phyloP scores from a whole-genome alignment of 192 early-diverging fungal genomes.

The Coemansia sp. region DNA sequence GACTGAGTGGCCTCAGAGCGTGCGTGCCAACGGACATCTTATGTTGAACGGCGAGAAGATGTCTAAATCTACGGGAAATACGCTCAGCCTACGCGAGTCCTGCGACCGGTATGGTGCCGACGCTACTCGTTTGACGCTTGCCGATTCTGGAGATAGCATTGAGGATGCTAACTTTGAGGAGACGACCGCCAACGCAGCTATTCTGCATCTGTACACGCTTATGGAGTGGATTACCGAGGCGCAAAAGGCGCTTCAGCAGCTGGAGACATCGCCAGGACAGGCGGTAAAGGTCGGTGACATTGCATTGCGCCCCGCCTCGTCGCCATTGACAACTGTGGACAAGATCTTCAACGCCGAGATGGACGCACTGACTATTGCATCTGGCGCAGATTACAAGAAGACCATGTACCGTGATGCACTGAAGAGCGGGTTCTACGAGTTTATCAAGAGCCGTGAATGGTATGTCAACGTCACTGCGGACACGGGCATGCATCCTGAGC shows the following conservation, averaged over 20 bases:
- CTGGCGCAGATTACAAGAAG: constrained; percentile 71
- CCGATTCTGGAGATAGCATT: constrained; percentile 93
- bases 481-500: constrained; percentile 81
- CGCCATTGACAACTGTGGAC: constrained; percentile 70
- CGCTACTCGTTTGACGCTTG: constrained; percentile 91
- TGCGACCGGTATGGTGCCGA: constrained; percentile 91
- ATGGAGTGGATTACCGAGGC: constrained; percentile 87
- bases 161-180: constrained; percentile 99
- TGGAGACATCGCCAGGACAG: constrained; percentile 53
- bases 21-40: constrained; percentile 94
- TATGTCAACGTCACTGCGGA: constrained; percentile 79
- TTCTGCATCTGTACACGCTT: constrained; percentile 86
- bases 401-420: constrained; percentile 91
- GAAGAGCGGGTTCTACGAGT: constrained; percentile 87
- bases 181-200: constrained; percentile 90
- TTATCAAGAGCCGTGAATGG: constrained; percentile 80
- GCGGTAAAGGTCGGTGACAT: constrained; percentile 38
- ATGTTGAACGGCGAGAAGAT: constrained; percentile 96
- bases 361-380: constrained; percentile 64
- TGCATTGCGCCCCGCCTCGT: constrained; percentile 52
- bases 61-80: constrained; percentile 98
- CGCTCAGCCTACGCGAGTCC: constrained; percentile 79
- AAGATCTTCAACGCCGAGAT: constrained; percentile 89
- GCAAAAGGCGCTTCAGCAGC: constrained; percentile 53
- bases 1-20: constrained; percentile 79